A percentile compares a stretch with the other conserved stretches of the same genome.
Evolutionary conservation across 2,329 filamentous ascomycete genomes (phyloP).

Genomic region (Stylonectria norvegica): DNA sequence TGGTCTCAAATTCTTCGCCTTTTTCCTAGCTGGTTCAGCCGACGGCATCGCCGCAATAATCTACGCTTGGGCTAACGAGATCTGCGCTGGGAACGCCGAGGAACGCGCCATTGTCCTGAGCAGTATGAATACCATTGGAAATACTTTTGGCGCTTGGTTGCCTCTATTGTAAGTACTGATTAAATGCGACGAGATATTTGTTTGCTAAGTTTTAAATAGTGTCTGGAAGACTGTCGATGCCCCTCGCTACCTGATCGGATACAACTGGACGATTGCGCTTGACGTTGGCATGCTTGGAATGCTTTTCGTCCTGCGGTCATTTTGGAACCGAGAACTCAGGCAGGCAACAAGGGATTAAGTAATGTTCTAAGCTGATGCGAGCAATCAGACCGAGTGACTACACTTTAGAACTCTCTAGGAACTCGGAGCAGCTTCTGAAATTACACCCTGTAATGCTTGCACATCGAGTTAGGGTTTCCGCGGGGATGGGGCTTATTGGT

Average conservation of each 20-base stretch:
- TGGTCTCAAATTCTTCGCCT: constrained; percentile 33
- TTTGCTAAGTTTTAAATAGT: constrained; percentile 1
- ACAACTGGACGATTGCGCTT: constrained; percentile 26
- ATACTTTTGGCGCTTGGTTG: constrained; percentile 42
- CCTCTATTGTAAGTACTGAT: constrained; percentile 29
- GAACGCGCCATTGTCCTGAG: constrained; percentile 47
- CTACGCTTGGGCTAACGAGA: constrained; percentile 47
- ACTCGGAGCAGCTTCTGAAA: background rate
- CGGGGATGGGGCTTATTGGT: background rate
- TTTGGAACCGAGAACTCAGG: constrained; percentile 7
- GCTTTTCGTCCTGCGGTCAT: constrained; percentile 14
- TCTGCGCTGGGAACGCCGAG: constrained; percentile 43
- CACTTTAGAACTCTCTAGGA: background rate
- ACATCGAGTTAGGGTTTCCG: background rate
- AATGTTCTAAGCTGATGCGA: background rate
- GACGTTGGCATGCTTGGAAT: constrained; percentile 23
- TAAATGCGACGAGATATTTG: background rate
- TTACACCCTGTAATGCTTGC: background rate
- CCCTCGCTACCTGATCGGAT: constrained; percentile 39
- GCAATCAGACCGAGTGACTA: background rate
- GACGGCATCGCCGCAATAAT: constrained; percentile 28
- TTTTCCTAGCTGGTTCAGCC: constrained; percentile 32
- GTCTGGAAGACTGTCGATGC: constrained; percentile 34
- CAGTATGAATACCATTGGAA: constrained; percentile 44
- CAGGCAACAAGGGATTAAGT: background rate